Conservation (phyloP, 805 yeast species). For the Candida nanaspora region DNA sequence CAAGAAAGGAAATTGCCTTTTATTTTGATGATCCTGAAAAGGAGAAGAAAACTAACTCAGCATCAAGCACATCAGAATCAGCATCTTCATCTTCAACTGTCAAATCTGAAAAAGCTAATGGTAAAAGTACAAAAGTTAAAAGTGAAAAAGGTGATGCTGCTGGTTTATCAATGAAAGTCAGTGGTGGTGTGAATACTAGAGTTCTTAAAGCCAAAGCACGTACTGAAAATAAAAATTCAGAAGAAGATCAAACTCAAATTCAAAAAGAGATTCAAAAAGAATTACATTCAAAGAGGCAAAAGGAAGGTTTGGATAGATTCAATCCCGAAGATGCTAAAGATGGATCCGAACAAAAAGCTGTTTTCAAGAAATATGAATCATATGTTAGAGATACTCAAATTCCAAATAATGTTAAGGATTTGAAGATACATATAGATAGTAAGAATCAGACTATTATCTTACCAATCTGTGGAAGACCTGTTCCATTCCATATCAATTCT, state of each 20-base stretch:
- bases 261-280: slow-evolving; percentile 78
- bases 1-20: slow-evolving; percentile 70
- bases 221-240: slow-evolving; percentile 64
- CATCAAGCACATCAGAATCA: slow-evolving; percentile 4
- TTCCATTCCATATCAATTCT: slow-evolving; percentile 93
- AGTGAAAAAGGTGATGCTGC: slow-evolving; percentile 7
- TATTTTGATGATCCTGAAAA: slow-evolving; percentile 71
- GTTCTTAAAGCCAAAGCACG: slow-evolving; percentile 74
- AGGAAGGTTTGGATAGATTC: slow-evolving; percentile 78
- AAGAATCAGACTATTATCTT: slow-evolving; percentile 82
- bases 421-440: slow-evolving; percentile 80
- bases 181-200: slow-evolving; percentile 43
- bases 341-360: slow-evolving; percentile 52
- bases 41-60: slow-evolving; percentile 27
- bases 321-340: slow-evolving; percentile 72
- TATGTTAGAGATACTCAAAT: slow-evolving; percentile 90
- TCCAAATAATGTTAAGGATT: slow-evolving; percentile 74
- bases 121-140: slow-evolving; percentile 7
- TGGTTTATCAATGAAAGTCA: slow-evolving; percentile 2
- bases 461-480: slow-evolving; percentile 94
- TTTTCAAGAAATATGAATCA: slow-evolving; percentile 91
- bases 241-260: slow-evolving; percentile 72
- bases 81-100: slow-evolving; percentile 5
- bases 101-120: slow-evolving; percentile 2
- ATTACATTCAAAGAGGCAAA: slow-evolving; percentile 77